Conservation (phyloP, 164 flowering plant genomes). For the Umbilicus rupestris region DNA sequence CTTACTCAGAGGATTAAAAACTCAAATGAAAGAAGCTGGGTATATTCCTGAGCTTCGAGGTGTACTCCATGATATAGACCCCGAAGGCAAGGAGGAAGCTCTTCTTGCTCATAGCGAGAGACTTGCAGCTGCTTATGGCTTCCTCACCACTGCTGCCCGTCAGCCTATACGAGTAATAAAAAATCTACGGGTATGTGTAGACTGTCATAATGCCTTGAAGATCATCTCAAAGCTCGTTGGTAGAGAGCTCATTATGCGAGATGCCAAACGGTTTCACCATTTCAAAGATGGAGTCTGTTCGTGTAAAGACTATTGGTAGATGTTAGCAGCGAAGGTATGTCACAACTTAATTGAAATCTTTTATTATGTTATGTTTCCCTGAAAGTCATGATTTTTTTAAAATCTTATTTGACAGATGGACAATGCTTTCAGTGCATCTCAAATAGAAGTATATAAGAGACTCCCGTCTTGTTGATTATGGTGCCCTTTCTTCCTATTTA, state of each 20-base stretch:
- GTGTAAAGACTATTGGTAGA: slow-evolving; percentile 10
- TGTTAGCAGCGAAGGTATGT: neutral
- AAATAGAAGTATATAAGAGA: no score
- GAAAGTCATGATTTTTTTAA: neutral
- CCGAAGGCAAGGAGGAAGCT: slow-evolving; percentile 8
- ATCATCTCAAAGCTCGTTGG: slow-evolving; percentile 10
- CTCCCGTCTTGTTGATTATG: no score
- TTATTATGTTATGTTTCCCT: neutral
- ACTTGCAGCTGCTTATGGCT: slow-evolving; percentile 10
- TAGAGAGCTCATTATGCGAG: slow-evolving; percentile 8
- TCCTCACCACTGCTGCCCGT: slow-evolving; percentile 9
- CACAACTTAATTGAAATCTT: neutral
- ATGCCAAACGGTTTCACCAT: slow-evolving; percentile 11
- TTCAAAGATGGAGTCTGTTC: slow-evolving; percentile 9
- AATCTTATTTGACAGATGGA: neutral
- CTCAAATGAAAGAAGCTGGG: slow-evolving; percentile 10
- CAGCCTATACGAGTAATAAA: slow-evolving; percentile 9
- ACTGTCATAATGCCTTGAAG: slow-evolving; percentile 10
- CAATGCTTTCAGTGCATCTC: no score
- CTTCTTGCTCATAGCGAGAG: slow-evolving; percentile 12
- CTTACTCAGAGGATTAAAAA: slow-evolving; percentile 1
- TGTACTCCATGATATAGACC: slow-evolving; percentile 9
- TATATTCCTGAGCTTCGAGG: slow-evolving; percentile 8
- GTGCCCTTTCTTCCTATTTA: no score
- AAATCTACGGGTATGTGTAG: slow-evolving; percentile 10